Base-by-base conservation (phyloP, 805 yeast species). In the Cyberlindnera nakhonratchasimensis region DNA sequence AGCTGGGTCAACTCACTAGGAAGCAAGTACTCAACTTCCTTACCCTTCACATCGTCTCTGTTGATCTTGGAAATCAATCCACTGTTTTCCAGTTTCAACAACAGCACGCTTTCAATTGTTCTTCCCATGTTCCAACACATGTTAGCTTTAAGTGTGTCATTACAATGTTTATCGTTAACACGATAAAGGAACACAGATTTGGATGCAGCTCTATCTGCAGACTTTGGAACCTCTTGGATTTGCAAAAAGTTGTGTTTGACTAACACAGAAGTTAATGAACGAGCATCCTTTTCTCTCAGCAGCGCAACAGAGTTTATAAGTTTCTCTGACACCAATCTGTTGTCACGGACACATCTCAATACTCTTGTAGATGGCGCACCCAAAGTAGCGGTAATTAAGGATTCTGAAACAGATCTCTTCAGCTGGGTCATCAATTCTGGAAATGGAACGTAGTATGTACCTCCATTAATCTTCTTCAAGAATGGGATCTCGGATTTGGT, bases 141-240 rank as follows among this genome's bases (percentile, higher is more conserved):
- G 45, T 72, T 74, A 42, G 72, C 73, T 39, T 70, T 63, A 55
- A 79, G 58, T 19, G 71, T 66, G 37, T 67, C 63, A 46, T 72
- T 72, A 3, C 79, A 73, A 44, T 74, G 73, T 14, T 56, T 61
- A n/a, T 77, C 74, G 26, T 78, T 79, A 52, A 79, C 83, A 55
- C 88, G 75, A 71, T 88, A 93, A 25, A 90, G 72, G 59, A 79
- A 93, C 22, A 86, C 83, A 1, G 97, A 83, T 52, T 96, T 79
- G 30, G 86, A 80, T 0, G 97, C 96, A 3, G 95, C 90, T 52
- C 98, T 74, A 61, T 93, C 98, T 19, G 80, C 82, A 8, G 96
- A 83, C 55, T 91, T 77, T 11, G 98, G 97, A 22, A 93, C 84
- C 65, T 93, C 99, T 64, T 91, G 98, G 28, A 90, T 74, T 58